These are phyloP conservation scores for Coffea humblotiana DNA, from an alignment of 305 asterid species.

Conservation along the genomic window DNA sequence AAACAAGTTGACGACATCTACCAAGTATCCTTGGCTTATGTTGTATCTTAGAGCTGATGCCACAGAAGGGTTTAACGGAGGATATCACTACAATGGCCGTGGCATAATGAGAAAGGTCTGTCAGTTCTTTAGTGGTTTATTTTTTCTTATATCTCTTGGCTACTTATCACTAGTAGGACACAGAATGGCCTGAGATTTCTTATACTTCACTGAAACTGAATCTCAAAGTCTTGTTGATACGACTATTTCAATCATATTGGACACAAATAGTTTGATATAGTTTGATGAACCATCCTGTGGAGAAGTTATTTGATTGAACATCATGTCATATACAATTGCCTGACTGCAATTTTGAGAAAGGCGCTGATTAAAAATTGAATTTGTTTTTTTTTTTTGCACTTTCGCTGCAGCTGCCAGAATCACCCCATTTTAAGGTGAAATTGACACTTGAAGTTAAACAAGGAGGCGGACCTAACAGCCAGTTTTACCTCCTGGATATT, in stretches of 20 bases:
- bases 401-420: slow-evolving; percentile 55
- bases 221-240: neutral
- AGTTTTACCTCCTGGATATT: slow-evolving; percentile 69
- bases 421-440: slow-evolving; percentile 77
- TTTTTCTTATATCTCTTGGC: neutral
- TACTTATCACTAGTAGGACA: neutral
- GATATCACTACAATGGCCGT: slow-evolving; percentile 73
- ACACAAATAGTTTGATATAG: neutral
- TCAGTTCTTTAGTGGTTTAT: slow-evolving; percentile 10
- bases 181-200: neutral
- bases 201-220: neutral
- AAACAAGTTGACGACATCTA: slow-evolving; percentile 59
- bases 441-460: slow-evolving; percentile 57
- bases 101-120: slow-evolving; percentile 69
- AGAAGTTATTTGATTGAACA: neutral
- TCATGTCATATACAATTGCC: neutral
- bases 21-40: slow-evolving; percentile 88
- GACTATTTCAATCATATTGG: neutral
- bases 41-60: slow-evolving; percentile 76
- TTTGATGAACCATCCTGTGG: neutral
- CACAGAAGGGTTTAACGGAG: slow-evolving; percentile 66
- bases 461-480: slow-evolving; percentile 80
- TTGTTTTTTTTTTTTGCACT: slow-evolving; percentile 4
- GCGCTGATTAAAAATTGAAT: neutral
- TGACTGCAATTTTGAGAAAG: neutral